Percentiles rank a stretch among this genome's conserved stretches.
These are phyloP conservation scores for Cocos nucifera DNA, from an alignment of 176 grass and related monocot genomes.

Conservation along the genomic window DNA sequence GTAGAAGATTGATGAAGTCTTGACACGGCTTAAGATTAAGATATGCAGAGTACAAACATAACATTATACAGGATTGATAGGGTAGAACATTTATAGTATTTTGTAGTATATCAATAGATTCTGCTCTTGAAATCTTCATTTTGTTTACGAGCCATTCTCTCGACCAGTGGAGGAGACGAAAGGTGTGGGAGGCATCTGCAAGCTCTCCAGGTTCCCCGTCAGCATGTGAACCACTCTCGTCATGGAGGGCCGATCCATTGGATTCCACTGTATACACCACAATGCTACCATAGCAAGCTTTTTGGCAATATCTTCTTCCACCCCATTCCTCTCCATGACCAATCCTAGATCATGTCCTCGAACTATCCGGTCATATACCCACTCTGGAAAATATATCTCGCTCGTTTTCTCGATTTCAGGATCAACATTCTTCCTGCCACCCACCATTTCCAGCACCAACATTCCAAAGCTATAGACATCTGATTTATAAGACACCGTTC, in stretches of 20 bases:
- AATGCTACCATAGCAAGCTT: slow-evolving; percentile 36
- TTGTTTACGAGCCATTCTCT: no score
- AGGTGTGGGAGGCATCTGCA: slow-evolving; percentile 40
- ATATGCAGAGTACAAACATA: no score
- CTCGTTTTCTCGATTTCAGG: slow-evolving; percentile 23
- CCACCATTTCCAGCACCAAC: slow-evolving; percentile 48
- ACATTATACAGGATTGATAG: no score
- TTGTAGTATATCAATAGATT: no score
- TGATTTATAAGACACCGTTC: slow-evolving; percentile 28
- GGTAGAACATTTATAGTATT: no score
- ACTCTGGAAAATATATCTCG: slow-evolving; percentile 30
- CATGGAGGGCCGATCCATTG: slow-evolving; percentile 37
- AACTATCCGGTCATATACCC: slow-evolving; percentile 27
- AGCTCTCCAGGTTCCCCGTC: slow-evolving; percentile 25
- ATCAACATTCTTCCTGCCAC: slow-evolving; percentile 40
- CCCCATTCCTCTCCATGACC: neutral
- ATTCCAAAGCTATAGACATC: slow-evolving; percentile 46
- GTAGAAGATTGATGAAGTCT: no score
- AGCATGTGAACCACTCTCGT: slow-evolving; percentile 58
- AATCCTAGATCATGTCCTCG: slow-evolving; percentile 4
- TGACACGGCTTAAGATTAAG: no score
- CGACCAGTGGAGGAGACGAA: slow-evolving; percentile 12
- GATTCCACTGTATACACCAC: slow-evolving; percentile 69
- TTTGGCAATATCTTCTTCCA: slow-evolving; percentile 19
- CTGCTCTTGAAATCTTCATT: no score